Evolutionary conservation across 176 grass and related monocot genomes (phyloP), one percentile per base, ranked within the genome.

Genomic region (Otatea glauca): DNA sequence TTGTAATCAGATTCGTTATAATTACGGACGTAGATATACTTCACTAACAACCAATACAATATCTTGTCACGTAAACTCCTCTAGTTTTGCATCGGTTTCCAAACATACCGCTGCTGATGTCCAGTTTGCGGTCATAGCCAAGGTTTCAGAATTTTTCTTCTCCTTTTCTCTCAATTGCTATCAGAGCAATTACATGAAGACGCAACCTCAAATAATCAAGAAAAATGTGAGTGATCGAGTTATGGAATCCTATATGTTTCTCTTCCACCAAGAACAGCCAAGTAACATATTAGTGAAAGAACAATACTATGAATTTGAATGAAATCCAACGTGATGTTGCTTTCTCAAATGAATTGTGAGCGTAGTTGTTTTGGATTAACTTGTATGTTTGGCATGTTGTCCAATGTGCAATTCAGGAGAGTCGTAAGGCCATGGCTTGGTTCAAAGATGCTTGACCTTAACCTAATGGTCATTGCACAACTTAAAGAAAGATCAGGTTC

Each of bases 401-500:
- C 44, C 3, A 58, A 56, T 77, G 58, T 83, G 66, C 25, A 87
- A 76, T 92, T 88, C 83, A 95, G 91, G 84, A 93, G 86, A 93
- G 95, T 95, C 41, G 72, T 92, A 15, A 83, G 85, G 69, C 96
- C 91, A 41, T 98, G 96, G 91, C 89, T 95, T 84, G 96, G 96
- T 67, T 76, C 95, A 72, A 93, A 89, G n/a, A 98, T 93, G 93
- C 79, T 93, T 65, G 89, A 93, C 80, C 91, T 98, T 67, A 92
- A 95, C 42, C 85, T 84, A 76, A 89, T 87, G 91, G 77, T 77
- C 75, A 84, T 95, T 88, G 68, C 83, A 70, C 89, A 98, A 56
- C 87, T 95, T 59, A 93, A 95, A 94, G 87, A 88, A 90, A 98
- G 81, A 82, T 84, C 87, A 88, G 53, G 42, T 73, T 83, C 76